Conservation (phyloP, 768 basidiomycete species). For the Russula compacta region DNA sequence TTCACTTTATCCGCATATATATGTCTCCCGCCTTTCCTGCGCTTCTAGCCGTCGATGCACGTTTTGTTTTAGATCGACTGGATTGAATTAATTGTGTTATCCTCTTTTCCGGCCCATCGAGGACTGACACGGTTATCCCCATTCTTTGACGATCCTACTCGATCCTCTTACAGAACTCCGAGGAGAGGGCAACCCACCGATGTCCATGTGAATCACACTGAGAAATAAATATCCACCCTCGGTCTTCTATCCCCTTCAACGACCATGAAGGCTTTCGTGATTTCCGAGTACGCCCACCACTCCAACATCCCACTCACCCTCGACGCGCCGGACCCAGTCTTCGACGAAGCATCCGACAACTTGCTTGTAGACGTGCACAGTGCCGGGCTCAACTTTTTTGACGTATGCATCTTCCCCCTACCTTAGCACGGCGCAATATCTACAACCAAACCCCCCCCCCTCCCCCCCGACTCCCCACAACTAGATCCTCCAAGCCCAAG, state of each 20-base stretch:
- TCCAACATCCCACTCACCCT: slow-evolving; percentile 30
- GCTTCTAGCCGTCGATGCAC: background rate
- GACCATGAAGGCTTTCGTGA: slow-evolving; percentile 72
- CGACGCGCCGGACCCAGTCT: slow-evolving; percentile 32
- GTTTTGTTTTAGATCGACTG: background rate
- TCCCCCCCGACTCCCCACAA: too few species aligned
- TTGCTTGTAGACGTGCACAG: slow-evolving; percentile 46
- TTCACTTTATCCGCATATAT: background rate
- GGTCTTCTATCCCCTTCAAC: background rate
- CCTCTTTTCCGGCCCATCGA: too few species aligned
- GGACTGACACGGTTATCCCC: too few species aligned
- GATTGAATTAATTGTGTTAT: too few species aligned
- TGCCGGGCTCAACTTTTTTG: slow-evolving; percentile 39
- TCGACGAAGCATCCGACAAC: slow-evolving; percentile 31
- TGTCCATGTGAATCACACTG: too few species aligned
- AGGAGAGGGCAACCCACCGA: too few species aligned
- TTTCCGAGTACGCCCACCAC: slow-evolving; percentile 41
- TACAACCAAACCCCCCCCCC: too few species aligned
- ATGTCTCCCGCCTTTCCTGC: background rate
- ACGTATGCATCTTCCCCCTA: slow-evolving; percentile 25
- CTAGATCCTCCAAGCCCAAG: slow-evolving; percentile 79
- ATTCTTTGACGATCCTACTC: too few species aligned
- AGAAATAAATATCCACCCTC: too few species aligned
- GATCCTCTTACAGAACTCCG: too few species aligned
- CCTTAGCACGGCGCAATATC: too few species aligned